phyloP scores from a whole-genome alignment of 768 basidiomycete genomes.

The Boletus edulis region DNA sequence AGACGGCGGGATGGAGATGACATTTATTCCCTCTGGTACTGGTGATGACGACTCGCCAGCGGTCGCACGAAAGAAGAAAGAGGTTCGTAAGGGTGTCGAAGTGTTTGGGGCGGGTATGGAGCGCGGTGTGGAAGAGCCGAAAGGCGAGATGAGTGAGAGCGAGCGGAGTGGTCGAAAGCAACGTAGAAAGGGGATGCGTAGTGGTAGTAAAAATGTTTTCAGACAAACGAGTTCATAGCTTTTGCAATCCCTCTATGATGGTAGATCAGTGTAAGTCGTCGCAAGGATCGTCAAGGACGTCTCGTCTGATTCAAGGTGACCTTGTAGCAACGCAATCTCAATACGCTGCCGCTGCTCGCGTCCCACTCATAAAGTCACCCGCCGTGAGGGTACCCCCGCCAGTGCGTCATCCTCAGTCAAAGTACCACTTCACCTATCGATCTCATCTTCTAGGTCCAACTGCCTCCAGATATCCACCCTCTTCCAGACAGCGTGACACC shows the following conservation, averaged over 20 bases:
- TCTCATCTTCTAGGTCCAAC: constrained; percentile 57
- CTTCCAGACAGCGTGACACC: constrained; percentile 86
- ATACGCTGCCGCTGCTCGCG: constrained; percentile 70
- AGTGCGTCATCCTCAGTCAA: constrained; percentile 39
- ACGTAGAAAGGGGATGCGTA: constrained; percentile 75
- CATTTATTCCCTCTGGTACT: constrained; percentile 63
- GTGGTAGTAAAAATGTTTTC: constrained; percentile 89
- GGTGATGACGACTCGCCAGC: constrained; percentile 11
- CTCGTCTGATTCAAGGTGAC: constrained; percentile 7
- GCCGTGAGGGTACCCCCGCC: constrained; percentile 82
- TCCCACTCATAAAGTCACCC: constrained; percentile 91
- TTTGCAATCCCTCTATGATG: constrained; percentile 5
- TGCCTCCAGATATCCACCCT: constrained; percentile 92
- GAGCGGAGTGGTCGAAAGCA: constrained; percentile 79
- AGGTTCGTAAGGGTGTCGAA: constrained; percentile 61
- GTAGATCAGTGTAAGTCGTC: constrained; percentile 21
- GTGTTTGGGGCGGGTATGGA: constrained; percentile 89
- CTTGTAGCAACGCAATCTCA: constrained; percentile 47
- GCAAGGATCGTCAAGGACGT: neutral
- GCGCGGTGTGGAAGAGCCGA: constrained; percentile 58
- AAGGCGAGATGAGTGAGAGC: constrained; percentile 51
- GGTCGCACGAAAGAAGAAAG: constrained; percentile 33
- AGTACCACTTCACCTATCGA: neutral
- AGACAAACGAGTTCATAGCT: constrained; percentile 30
- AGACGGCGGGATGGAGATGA: constrained; percentile 80